phyloP scores from a whole-genome alignment of 371 early-diverging fungal genomes.

The Globomyces sp. region DNA sequence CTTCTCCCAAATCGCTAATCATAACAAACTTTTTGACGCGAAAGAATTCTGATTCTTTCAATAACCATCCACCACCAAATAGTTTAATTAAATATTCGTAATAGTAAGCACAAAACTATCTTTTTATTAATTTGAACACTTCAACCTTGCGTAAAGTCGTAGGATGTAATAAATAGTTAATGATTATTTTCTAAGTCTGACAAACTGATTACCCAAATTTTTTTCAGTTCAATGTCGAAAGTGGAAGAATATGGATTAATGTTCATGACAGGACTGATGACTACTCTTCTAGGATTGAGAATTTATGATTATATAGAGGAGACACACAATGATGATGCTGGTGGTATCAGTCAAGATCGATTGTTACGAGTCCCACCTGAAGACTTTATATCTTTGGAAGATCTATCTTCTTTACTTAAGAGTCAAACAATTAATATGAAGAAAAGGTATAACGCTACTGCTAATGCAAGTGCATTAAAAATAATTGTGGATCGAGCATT shows the following conservation, averaged over 20 bases:
- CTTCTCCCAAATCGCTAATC: too few relatives aligned
- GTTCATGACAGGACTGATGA: constrained; percentile 3
- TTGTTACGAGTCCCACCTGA: constrained; percentile 14
- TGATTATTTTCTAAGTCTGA: too few relatives aligned
- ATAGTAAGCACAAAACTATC: too few relatives aligned
- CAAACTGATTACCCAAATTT: too few relatives aligned
- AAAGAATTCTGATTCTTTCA: too few relatives aligned
- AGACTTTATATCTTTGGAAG: neutral
- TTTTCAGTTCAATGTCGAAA: neutral
- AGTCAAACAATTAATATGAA: neutral
- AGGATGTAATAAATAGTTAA: too few relatives aligned
- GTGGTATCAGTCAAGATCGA: constrained; percentile 13
- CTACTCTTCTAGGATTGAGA: constrained; percentile 12
- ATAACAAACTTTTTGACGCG: too few relatives aligned
- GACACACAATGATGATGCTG: neutral
- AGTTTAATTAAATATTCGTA: too few relatives aligned
- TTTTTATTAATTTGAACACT: too few relatives aligned
- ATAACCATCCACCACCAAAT: too few relatives aligned
- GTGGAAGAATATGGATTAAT: constrained; percentile 1
- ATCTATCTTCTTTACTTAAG: neutral
- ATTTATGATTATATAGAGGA: constrained; percentile 13
- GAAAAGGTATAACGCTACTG: neutral
- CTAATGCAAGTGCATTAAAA: constrained; percentile 52
- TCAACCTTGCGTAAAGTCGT: too few relatives aligned
- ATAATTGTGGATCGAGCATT: constrained; percentile 68